phyloP scores from a whole-genome alignment of 2,329 filamentous ascomycete genomes.

The Fusarium goolgardi region DNA sequence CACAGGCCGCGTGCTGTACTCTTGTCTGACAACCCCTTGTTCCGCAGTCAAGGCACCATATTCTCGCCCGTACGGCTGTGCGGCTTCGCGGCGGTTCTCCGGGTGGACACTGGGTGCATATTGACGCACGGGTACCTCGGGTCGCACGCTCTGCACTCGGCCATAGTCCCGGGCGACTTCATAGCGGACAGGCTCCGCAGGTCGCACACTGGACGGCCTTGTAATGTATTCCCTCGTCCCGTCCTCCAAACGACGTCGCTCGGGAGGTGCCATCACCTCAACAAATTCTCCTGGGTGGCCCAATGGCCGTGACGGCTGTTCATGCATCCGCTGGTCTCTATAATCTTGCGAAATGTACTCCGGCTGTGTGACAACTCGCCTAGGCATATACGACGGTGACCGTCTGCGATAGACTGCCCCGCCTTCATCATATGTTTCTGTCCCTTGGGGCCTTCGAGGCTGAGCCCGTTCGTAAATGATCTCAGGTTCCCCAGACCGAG shows the following conservation, averaged over 20 bases:
- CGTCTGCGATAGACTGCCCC: slow-evolving; percentile 61
- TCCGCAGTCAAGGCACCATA: slow-evolving; percentile 46
- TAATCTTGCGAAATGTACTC: slow-evolving; percentile 66
- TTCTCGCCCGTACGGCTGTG: slow-evolving; percentile 51
- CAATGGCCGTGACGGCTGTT: slow-evolving; percentile 66
- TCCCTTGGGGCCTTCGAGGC: slow-evolving; percentile 61
- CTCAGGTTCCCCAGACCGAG: slow-evolving; percentile 61
- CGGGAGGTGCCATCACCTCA: slow-evolving; percentile 58
- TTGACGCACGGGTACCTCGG: slow-evolving; percentile 50
- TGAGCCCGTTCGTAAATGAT: slow-evolving; percentile 74
- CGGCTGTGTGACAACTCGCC: slow-evolving; percentile 71
- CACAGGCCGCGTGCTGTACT: slow-evolving; percentile 57
- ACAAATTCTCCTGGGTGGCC: slow-evolving; percentile 59
- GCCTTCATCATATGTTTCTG: slow-evolving; percentile 63
- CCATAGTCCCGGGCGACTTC: slow-evolving; percentile 57
- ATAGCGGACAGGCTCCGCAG: slow-evolving; percentile 59
- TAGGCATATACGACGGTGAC: slow-evolving; percentile 63
- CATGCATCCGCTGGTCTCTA: slow-evolving; percentile 66
- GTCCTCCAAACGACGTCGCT: slow-evolving; percentile 59
- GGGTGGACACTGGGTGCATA: slow-evolving; percentile 47
- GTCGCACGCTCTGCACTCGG: slow-evolving; percentile 58
- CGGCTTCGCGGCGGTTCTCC: slow-evolving; percentile 47
- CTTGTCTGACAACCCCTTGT: slow-evolving; percentile 44
- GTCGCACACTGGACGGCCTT: slow-evolving; percentile 69
- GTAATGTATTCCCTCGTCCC: slow-evolving; percentile 64